Evolutionary conservation across 768 basidiomycete genomes (phyloP), one percentile per base, ranked within the genome.

Genomic region (Porphyrellus cyaneotinctus): DNA sequence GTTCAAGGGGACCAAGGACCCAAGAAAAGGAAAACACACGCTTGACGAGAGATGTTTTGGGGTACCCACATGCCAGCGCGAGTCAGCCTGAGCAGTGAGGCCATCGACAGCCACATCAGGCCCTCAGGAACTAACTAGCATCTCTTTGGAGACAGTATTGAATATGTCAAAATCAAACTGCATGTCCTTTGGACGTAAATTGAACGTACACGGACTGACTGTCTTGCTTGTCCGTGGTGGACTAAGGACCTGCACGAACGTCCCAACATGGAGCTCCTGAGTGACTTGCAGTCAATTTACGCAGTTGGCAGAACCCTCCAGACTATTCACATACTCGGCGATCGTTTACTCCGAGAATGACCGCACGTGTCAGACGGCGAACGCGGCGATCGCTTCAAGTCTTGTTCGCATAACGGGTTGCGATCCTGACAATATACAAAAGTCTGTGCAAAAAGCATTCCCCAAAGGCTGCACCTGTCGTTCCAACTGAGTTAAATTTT

Each of bases 21-120:
- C 45, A 51, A 56, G 47, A 32, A 53, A 24, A 28, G 31, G 28
- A n/a, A 30, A 44, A 41, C n/a, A 23, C 43, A 53, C 23, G 43
- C 53, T 46, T 46, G 33, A 49, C 31, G 28, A 35, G 49, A 53
- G 17, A 37, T 42, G 53, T 58, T 67, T 54, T 67, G 48, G 64
- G 64, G 64, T 57, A 3, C 52, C 64, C 64, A 43, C 64, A 65
- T 65, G 64, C 58, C 47, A 12, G 24, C 37, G 52, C 43, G 50
- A 23, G 48, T 56, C 31, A 39, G 26, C 4, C 23, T 43, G 43
- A 28, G 24, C 26, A 28, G 26, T 28, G 26, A 28, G 13, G 37
- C 32, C 23, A 37, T n/a, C 28, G 24, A 44, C 24, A 38, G 20
- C 41, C 56, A 53, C 52, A 43, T 43, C 56, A 52, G 38, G 17